phyloP scores from a whole-genome alignment of 1,139 yeast genomes.

The Suhomyces guaymorum region DNA sequence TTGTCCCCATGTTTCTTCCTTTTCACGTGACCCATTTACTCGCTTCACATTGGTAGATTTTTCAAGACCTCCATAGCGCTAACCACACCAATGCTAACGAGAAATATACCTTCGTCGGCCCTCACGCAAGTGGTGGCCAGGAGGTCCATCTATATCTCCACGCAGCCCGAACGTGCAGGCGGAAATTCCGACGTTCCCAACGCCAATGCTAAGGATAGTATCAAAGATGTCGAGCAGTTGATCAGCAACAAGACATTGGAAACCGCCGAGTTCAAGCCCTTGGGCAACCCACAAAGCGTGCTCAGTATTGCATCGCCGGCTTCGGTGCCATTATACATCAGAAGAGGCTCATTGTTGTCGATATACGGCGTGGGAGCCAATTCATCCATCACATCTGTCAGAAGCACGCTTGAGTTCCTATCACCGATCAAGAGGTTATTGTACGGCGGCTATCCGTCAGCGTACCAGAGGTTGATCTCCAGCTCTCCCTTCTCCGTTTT shows the following conservation, averaged over 20 bases:
- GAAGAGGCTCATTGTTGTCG: conserved; percentile 50
- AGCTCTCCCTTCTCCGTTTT: conserved; percentile 50
- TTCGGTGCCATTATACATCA: conserved; percentile 52
- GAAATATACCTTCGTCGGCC: conserved; percentile 4
- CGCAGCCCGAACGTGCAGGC: conserved; percentile 8
- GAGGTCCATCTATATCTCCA: conserved; percentile 9
- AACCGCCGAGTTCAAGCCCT: conserved; percentile 31
- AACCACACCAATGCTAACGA: conserved; percentile 5
- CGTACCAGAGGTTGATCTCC: conserved; percentile 48
- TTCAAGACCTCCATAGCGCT: too few relatives aligned
- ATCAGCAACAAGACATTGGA: conserved; percentile 13
- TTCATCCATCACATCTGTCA: conserved; percentile 24
- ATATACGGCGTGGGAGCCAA: conserved; percentile 37
- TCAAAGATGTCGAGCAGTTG: conserved; percentile 15
- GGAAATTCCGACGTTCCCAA: conserved; percentile 12
- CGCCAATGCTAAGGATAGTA: conserved; percentile 15
- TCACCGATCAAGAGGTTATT: conserved; percentile 42
- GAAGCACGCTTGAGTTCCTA: conserved; percentile 32
- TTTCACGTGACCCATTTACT: neutral
- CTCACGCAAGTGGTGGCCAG: neutral
- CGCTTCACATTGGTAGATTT: conserved; percentile 2
- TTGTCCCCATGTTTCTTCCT: too few relatives aligned
- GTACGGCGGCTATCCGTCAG: conserved; percentile 42
- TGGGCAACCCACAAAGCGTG: conserved; percentile 48
- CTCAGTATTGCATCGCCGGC: conserved; percentile 54